A percentile compares a stretch with the other conserved stretches of the same genome.
phyloP scores from a whole-genome alignment of 2,329 filamentous ascomycete species.

The Penicillium concentricum region DNA sequence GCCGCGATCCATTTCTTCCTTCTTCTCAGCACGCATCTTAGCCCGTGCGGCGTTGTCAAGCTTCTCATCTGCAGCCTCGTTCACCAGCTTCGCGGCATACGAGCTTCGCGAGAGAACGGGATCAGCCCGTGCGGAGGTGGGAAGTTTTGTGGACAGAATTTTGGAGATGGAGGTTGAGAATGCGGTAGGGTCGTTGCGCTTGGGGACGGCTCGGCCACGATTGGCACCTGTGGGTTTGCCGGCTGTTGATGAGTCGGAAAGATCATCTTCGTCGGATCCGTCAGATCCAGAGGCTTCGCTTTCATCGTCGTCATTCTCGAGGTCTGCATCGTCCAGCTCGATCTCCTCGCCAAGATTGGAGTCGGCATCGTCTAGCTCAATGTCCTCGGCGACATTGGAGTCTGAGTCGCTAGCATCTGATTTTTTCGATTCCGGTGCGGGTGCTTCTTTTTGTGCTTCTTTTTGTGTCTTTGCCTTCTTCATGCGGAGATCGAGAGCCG shows the following conservation, averaged over 20 bases:
- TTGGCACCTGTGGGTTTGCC: slow-evolving; percentile 39
- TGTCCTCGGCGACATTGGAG: slow-evolving; percentile 30
- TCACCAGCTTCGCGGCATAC: slow-evolving; percentile 69
- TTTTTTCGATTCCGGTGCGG: slow-evolving; percentile 16
- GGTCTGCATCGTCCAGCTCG: slow-evolving; percentile 29
- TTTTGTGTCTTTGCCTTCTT: slow-evolving; percentile 21
- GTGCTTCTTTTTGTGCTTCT: slow-evolving; percentile 6
- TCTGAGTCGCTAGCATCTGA: slow-evolving; percentile 20
- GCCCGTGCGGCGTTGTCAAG: slow-evolving; percentile 78
- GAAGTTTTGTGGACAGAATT: slow-evolving; percentile 86
- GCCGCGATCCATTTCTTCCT: slow-evolving; percentile 76
- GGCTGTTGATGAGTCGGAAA: slow-evolving; percentile 42
- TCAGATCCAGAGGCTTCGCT: slow-evolving; percentile 44
- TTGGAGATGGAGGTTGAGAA: slow-evolving; percentile 93
- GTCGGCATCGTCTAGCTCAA: slow-evolving; percentile 30
- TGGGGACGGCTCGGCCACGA: slow-evolving; percentile 46
- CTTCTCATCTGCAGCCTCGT: slow-evolving; percentile 69
- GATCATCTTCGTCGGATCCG: slow-evolving; percentile 38
- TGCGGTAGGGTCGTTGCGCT: slow-evolving; percentile 86
- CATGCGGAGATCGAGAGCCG: slow-evolving; percentile 2
- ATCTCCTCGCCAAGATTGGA: slow-evolving; percentile 32
- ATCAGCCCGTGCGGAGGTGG: slow-evolving; percentile 76
- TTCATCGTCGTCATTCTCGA: slow-evolving; percentile 34
- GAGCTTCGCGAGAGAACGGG: slow-evolving; percentile 86
- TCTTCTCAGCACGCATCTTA: slow-evolving; percentile 78